Evolutionary conservation across 2,329 filamentous ascomycete species (phyloP).

Genomic region (Fusarium beomiforme): DNA sequence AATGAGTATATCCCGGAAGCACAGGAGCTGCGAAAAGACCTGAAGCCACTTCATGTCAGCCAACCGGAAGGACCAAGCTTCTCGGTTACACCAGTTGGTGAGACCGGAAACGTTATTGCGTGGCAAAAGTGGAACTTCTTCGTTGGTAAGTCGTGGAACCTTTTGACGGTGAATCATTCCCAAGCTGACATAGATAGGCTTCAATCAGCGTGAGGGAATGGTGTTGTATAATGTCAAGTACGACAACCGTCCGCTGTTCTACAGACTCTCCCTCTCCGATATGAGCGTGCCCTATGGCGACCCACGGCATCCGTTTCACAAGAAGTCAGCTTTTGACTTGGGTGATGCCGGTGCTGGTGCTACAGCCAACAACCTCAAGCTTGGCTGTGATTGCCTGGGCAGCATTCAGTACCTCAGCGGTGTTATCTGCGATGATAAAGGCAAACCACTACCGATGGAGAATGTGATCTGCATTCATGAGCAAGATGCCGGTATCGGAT

Average conservation of each 20-base stretch:
- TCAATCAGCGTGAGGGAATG: conserved; percentile 76
- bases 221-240: conserved; percentile 77
- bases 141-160: conserved; percentile 52
- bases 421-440: conserved; percentile 62
- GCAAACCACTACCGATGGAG: conserved; percentile 60
- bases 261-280: conserved; percentile 75
- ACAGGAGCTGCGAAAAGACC: conserved; percentile 60
- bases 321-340: conserved; percentile 78
- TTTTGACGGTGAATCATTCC: rapidly evolving
- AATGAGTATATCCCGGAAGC: conserved; percentile 63
- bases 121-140: conserved; percentile 78
- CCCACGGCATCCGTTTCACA: conserved; percentile 70
- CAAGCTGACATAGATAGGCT: conserved; percentile 48
- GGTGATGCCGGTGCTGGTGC: conserved; percentile 75
- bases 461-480: conserved; percentile 76
- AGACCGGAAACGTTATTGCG: conserved; percentile 55
- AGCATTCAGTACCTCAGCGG: conserved; percentile 72
- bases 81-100: conserved; percentile 50
- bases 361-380: conserved; percentile 72
- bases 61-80: conserved; percentile 78
- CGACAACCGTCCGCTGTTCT: conserved; percentile 71
- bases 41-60: conserved; percentile 77
- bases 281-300: conserved; percentile 78
- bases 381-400: conserved; percentile 77
- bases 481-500: conserved; percentile 75